Conservation (phyloP, 2,329 filamentous ascomycete genomes). For the Colletotrichum costaricense region DNA sequence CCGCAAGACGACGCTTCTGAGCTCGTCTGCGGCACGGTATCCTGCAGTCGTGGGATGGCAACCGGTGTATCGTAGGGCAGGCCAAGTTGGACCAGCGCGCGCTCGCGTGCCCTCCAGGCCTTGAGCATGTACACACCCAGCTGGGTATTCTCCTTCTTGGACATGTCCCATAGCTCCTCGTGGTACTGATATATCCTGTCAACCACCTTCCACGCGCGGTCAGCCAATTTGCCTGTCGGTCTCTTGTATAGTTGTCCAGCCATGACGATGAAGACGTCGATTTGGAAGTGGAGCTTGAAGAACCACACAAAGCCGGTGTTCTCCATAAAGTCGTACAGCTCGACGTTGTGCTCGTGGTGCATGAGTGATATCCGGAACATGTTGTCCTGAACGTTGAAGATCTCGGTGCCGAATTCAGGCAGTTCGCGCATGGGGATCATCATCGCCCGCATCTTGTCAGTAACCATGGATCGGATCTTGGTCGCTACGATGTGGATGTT, state of each 20-base stretch:
- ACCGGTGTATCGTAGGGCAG: constrained; percentile 53
- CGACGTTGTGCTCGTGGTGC: constrained; percentile 59
- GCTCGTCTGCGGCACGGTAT: constrained; percentile 53
- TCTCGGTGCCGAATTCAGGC: constrained; percentile 62
- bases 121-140: constrained; percentile 61
- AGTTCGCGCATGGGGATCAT: constrained; percentile 58
- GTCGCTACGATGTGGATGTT: constrained; percentile 63
- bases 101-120: constrained; percentile 65
- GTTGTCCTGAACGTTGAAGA: constrained; percentile 61
- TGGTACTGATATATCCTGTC: constrained; percentile 60
- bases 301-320: constrained; percentile 67
- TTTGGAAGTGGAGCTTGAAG: constrained; percentile 64
- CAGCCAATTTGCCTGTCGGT: constrained; percentile 58
- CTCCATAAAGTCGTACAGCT: constrained; percentile 54
- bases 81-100: constrained; percentile 50
- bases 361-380: constrained; percentile 66
- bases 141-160: constrained; percentile 54
- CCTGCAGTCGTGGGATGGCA: constrained; percentile 58
- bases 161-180: constrained; percentile 61
- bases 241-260: constrained; percentile 64
- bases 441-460: constrained; percentile 61
- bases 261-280: constrained; percentile 67
- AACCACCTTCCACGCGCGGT: constrained; percentile 63
- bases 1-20: constrained; percentile 44
- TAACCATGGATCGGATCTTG: constrained; percentile 58